Base-by-base conservation (phyloP, 768 basidiomycete genomes). In the Steccherinum ochraceum region DNA sequence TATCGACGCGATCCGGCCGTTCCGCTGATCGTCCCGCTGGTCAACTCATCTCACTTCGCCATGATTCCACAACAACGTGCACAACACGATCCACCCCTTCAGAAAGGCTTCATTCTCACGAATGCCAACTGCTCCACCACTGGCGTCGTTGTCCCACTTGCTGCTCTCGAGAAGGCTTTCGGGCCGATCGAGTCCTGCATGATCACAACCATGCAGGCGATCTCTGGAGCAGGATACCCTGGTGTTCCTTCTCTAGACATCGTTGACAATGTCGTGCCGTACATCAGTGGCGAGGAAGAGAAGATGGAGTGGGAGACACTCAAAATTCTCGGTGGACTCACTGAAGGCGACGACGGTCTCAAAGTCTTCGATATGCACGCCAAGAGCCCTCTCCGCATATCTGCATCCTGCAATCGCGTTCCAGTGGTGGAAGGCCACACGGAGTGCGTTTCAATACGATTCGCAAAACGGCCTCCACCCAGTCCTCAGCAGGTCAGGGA, bases 41-140 rank as follows among this genome's bases (percentile, higher is more conserved):
- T 95, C 58, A 99, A 99, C 71, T 75, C 90, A 1, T 73, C 73
- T 3, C 96, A 99, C 66, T 71, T 97, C 24, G 72, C 80, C 57
- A 89, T 98, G 58, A 74, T 99, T 61, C 75, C 79, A 0, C 87
- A 93, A 61, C 96, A 99, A 68, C 89, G 74, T 47, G 58, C 80
- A 2, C 70, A 79, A 13, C 85, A 89, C 57, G 68, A 74, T 2
- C 87, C 82, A 18, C 81, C 80, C 0, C 77, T 87, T 26, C 79
- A 77, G 61, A 83, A 80, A 57, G 96, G 96, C 2, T 98, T 92
- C 74, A 94, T 99, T 66, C 86, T 99, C 55, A 94, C 93, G 52
- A 99, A 99, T 66, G 96, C 96, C 58, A 99, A 98, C 72, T 98
- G 96, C 72, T 87, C 91, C 20, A 97, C 96, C 3, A 99, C 96